Evolutionary conservation across 169 alveolate species (phyloP), one percentile per base, ranked within the genome.

Genomic region (Sarcocystis neurona): DNA sequence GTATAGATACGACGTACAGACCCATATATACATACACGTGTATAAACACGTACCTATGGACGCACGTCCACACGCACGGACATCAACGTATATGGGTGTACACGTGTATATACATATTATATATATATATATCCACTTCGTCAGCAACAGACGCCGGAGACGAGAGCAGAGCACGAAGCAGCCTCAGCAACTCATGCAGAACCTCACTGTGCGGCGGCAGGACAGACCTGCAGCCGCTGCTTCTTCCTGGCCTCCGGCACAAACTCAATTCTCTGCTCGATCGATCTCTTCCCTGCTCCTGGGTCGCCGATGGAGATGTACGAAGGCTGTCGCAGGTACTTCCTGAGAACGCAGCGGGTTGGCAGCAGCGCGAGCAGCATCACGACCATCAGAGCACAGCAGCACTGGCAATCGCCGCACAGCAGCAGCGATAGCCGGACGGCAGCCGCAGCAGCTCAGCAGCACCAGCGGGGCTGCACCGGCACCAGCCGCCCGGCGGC

Each of bases 231-330:
- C 37, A 87, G 79, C n/a, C 91, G 84, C 85, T 93, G 92, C 74
- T 93, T 95, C 93, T 97, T 97, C 58, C 95, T 89, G 44, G 95
- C 94, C 90, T 97, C 99, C 12, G 96, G 87, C 8, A 96, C 93
- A 84, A 97, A 97, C 87, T 97, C 99, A 39, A 98, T 92, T 37
- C 94, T 91, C 72, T 98, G 98, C 66, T 97, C 98, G 50, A 98
- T 97, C 23, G 98, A 95, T 32, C 97, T 92, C 89, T 97, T 97
- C 0, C 99, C 99, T 32, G 97, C 97, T 18, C 99, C 99, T 0
- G 98, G 97, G 80, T 97, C 99, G 32, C 99, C 99, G 70, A 98
- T 97, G 63, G 98, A 93, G 39, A 97, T 96, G 88, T 92, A 94
- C 2, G 97, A 96, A 39, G 99, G 99, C 23, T 96, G 92, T 50